These are phyloP conservation scores for Sporothrix variecibatus DNA, from an alignment of 2,329 filamentous ascomycete genomes.

Conservation along the genomic window DNA sequence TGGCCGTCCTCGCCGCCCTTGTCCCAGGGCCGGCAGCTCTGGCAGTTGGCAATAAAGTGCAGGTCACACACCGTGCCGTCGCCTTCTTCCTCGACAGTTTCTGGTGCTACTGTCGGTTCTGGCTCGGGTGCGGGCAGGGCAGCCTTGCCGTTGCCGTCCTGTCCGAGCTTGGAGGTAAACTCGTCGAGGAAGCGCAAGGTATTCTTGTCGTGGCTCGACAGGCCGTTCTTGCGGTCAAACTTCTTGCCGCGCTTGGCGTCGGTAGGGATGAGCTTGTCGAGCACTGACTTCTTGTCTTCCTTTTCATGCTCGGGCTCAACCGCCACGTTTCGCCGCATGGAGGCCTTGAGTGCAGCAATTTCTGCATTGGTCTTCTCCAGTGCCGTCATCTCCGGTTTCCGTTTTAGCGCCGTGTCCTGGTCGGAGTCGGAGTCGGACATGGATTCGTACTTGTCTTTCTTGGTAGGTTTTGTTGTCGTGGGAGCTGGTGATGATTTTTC, in stretches of 20 bases:
- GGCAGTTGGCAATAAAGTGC: conserved; percentile 94
- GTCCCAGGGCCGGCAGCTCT: conserved; percentile 87
- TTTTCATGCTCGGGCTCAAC: conserved; percentile 47
- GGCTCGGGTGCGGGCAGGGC: conserved; percentile 20
- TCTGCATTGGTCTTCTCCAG: conserved; percentile 76
- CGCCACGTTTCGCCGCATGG: conserved; percentile 69
- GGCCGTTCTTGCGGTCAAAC: conserved; percentile 55
- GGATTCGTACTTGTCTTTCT: conserved; percentile 32
- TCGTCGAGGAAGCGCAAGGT: conserved; percentile 72
- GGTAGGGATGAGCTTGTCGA: conserved; percentile 74
- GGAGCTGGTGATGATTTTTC: background rate
- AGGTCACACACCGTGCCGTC: conserved; percentile 70
- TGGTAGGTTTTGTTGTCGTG: background rate
- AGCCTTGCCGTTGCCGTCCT: conserved; percentile 37
- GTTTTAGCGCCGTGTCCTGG: conserved; percentile 24
- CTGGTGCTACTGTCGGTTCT: conserved; percentile 29
- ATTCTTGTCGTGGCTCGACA: conserved; percentile 60
- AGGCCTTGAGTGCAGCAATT: conserved; percentile 77
- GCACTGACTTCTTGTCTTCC: conserved; percentile 64
- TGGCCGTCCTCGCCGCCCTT: conserved; percentile 43
- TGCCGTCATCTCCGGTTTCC: conserved; percentile 47
- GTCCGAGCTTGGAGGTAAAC: conserved; percentile 77
- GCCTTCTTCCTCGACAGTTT: conserved; percentile 26
- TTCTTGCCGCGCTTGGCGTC: conserved; percentile 71
- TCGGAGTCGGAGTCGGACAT: conserved; percentile 35